Conservation (phyloP, 495 filamentous ascomycete genomes). For the Xeromyces bisporus region DNA sequence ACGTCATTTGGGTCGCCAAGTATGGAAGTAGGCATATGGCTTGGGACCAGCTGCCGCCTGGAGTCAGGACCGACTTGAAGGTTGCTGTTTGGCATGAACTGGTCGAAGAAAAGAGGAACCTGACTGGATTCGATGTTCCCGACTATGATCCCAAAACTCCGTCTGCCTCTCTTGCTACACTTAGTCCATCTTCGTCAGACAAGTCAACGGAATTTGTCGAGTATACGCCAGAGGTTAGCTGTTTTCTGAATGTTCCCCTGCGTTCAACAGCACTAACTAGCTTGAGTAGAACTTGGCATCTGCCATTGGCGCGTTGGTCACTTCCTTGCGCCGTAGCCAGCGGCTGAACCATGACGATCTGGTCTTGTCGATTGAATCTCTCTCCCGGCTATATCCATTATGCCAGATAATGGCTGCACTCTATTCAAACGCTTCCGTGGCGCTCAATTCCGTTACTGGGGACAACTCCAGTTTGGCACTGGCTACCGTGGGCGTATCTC, state of each 20-base stretch:
- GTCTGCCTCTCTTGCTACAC: conserved; percentile 36
- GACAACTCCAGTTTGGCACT: conserved; percentile 48
- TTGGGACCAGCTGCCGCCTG: conserved; percentile 65
- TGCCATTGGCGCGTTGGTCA: conserved; percentile 60
- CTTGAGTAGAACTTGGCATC: conserved; percentile 58
- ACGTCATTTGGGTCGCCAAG: conserved; percentile 88
- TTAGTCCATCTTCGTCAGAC: conserved; percentile 39
- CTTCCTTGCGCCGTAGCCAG: conserved; percentile 53
- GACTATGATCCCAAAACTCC: conserved; percentile 29
- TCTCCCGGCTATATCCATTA: conserved; percentile 63
- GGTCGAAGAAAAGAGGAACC: conserved; percentile 41
- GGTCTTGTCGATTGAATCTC: conserved; percentile 74
- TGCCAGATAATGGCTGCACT: conserved; percentile 68
- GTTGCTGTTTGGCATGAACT: conserved; percentile 82
- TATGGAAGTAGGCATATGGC: conserved; percentile 84
- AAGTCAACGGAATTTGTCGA: conserved; percentile 55
- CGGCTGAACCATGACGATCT: conserved; percentile 57
- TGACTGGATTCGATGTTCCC: conserved; percentile 32
- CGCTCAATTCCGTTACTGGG: conserved; percentile 73
- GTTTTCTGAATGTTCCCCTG: neutral
- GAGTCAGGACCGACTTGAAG: conserved; percentile 49
- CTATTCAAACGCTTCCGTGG: conserved; percentile 66
- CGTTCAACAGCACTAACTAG: neutral
- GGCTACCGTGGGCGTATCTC: conserved; percentile 54
- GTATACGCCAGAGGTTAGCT: conserved; percentile 46